Evolutionary conservation across 129 eudicot genomes (phyloP).

Genomic region (Centaurea solstitialis): DNA sequence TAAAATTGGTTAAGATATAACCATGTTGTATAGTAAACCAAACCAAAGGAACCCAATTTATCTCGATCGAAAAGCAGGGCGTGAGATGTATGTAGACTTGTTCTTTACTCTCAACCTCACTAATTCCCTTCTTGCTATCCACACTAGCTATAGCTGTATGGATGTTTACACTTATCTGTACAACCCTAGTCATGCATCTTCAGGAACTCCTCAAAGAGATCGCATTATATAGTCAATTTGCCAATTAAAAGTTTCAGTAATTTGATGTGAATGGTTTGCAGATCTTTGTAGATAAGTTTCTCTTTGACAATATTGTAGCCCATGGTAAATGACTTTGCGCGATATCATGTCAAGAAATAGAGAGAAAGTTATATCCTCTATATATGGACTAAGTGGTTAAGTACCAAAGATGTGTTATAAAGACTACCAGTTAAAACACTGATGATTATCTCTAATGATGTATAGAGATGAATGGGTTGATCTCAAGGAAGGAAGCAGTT

Average conservation of each 20-base stretch:
- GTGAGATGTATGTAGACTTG: too few species aligned
- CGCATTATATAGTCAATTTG: not conserved
- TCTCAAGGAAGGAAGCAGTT: too few species aligned
- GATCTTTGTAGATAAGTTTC: not conserved
- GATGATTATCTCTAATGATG: not conserved
- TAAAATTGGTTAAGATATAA: not conserved
- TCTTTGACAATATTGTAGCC: not conserved
- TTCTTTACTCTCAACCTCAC: too few species aligned
- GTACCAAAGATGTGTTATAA: not conserved
- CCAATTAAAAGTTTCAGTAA: not conserved
- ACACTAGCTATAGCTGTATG: too few species aligned
- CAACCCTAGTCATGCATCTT: not conserved
- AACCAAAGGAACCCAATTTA: too few species aligned
- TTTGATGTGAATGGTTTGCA: not conserved
- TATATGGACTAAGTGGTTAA: not conserved
- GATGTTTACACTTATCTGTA: not conserved
- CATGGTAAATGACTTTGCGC: not conserved
- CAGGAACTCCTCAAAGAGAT: not conserved
- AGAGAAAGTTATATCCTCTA: not conserved
- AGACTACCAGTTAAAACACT: not conserved
- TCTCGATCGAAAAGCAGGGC: too few species aligned
- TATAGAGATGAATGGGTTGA: too few species aligned
- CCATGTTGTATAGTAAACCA: not conserved
- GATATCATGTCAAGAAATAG: not conserved
- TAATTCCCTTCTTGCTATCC: too few species aligned